These are phyloP conservation scores for Alternaria infectoria DNA, from an alignment of 2,329 filamentous ascomycete species.

Conservation along the genomic window DNA sequence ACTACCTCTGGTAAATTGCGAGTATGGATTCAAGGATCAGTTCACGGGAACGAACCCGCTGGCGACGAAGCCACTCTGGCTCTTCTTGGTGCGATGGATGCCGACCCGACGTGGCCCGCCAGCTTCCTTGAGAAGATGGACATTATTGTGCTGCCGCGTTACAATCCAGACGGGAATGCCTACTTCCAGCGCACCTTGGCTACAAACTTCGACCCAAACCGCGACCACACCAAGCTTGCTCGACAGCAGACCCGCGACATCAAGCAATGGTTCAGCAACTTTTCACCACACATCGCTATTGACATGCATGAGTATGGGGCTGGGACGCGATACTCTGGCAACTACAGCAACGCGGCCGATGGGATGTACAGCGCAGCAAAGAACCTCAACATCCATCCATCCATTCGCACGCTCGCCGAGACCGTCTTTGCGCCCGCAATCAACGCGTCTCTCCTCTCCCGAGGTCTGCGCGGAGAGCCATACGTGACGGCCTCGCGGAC, in stretches of 20 bases:
- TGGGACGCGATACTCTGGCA: slow-evolving; percentile 28
- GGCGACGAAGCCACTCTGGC: slow-evolving; percentile 47
- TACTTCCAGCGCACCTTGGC: slow-evolving; percentile 47
- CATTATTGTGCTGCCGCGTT: slow-evolving; percentile 44
- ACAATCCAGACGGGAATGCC: slow-evolving; percentile 47
- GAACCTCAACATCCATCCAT: slow-evolving; percentile 46
- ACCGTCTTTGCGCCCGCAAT: slow-evolving; percentile 43
- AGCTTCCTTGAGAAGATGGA: slow-evolving; percentile 42
- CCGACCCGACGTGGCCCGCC: slow-evolving; percentile 39
- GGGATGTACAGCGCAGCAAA: slow-evolving; percentile 46
- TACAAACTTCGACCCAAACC: slow-evolving; percentile 47
- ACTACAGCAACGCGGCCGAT: slow-evolving; percentile 45
- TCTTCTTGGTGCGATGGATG: slow-evolving; percentile 44
- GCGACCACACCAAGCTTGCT: slow-evolving; percentile 46
- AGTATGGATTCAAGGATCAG: slow-evolving; percentile 47
- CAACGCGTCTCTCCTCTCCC: slow-evolving; percentile 31
- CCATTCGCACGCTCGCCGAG: slow-evolving; percentile 45
- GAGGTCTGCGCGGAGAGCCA: slow-evolving; percentile 42
- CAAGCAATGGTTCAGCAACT: slow-evolving; percentile 40
- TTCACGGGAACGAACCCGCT: slow-evolving; percentile 49
- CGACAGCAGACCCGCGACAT: slow-evolving; percentile 46
- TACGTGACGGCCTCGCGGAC: slow-evolving; percentile 42
- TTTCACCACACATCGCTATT: slow-evolving; percentile 43
- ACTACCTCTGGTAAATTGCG: slow-evolving; percentile 33
- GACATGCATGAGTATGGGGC: slow-evolving; percentile 48